phyloP scores from a whole-genome alignment of 2,329 filamentous ascomycete genomes.

The Fusarium lateritium region DNA sequence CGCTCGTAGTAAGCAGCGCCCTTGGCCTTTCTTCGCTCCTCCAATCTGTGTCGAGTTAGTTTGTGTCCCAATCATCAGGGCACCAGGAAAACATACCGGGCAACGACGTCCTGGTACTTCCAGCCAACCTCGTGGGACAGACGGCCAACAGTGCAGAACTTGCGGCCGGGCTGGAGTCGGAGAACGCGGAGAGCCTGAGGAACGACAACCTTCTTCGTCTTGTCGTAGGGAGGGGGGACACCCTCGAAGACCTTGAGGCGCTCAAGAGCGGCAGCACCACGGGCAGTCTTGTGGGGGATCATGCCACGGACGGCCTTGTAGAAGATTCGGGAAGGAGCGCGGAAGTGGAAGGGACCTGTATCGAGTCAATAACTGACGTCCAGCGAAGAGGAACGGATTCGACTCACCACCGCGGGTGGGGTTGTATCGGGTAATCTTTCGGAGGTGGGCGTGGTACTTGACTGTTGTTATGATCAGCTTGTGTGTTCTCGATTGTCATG shows the following conservation, averaged over 20 bases:
- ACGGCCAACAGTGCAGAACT: conserved; percentile 99
- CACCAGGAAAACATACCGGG: conserved; percentile 78
- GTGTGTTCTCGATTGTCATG: conserved; percentile 16
- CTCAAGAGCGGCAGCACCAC: conserved; percentile 95
- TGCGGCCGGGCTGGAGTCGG: conserved; percentile 97
- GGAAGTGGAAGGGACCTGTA: conserved; percentile 99
- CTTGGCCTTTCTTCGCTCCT: conserved; percentile 99
- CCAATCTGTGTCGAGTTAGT: conserved; percentile 75
- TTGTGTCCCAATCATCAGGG: neutral
- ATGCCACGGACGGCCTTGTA: conserved; percentile 99
- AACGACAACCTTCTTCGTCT: conserved; percentile 99
- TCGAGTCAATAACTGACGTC: conserved; percentile 55
- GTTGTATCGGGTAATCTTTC: conserved; percentile 99
- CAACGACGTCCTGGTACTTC: conserved; percentile 99
- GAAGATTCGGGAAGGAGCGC: conserved; percentile 98
- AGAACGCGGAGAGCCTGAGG: conserved; percentile 98
- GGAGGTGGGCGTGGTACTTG: conserved; percentile 99
- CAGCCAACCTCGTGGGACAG: conserved; percentile 99
- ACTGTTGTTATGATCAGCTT: conserved; percentile 76
- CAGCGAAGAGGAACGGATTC: conserved; percentile 28
- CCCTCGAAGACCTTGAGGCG: conserved; percentile 99
- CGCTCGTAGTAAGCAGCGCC: conserved; percentile 99
- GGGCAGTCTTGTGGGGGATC: conserved; percentile 99
- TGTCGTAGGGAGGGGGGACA: conserved; percentile 98
- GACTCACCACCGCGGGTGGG: conserved; percentile 94